These are phyloP conservation scores for Zoysia matrella DNA, from an alignment of 202 grass and related monocot species.

Conservation along the genomic window DNA sequence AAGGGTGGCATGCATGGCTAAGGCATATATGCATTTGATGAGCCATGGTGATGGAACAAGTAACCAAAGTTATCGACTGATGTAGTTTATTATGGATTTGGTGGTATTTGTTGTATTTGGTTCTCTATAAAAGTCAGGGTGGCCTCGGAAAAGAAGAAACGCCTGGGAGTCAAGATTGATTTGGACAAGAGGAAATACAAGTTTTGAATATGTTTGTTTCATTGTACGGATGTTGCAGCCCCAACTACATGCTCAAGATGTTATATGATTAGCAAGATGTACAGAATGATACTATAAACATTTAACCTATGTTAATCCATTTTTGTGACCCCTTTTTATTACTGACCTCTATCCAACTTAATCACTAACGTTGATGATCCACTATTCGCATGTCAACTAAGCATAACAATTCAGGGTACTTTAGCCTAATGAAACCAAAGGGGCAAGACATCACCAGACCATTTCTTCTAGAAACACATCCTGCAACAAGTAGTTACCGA, in stretches of 20 bases:
- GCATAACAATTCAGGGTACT: neutral
- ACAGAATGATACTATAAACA: neutral
- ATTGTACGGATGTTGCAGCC: neutral
- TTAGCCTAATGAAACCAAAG: neutral
- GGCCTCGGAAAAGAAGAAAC: no score
- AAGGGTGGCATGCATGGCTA: neutral
- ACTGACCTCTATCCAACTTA: neutral
- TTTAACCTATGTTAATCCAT: neutral
- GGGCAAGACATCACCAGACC: neutral
- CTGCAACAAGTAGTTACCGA: neutral
- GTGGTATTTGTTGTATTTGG: neutral
- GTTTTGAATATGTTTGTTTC: neutral
- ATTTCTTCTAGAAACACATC: neutral
- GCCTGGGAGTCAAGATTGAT: no score
- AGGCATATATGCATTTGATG: slow-evolving; percentile 6
- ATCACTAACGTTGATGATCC: neutral
- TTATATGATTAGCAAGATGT: neutral
- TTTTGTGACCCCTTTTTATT: neutral
- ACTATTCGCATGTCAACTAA: neutral
- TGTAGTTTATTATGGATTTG: neutral
- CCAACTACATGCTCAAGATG: neutral
- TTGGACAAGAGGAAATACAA: neutral
- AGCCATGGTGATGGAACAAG: neutral
- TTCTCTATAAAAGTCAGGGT: neutral
- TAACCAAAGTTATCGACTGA: neutral